phyloP scores from a whole-genome alignment of 352 stramenopile genomes.

The Blastocystis sp. region DNA sequence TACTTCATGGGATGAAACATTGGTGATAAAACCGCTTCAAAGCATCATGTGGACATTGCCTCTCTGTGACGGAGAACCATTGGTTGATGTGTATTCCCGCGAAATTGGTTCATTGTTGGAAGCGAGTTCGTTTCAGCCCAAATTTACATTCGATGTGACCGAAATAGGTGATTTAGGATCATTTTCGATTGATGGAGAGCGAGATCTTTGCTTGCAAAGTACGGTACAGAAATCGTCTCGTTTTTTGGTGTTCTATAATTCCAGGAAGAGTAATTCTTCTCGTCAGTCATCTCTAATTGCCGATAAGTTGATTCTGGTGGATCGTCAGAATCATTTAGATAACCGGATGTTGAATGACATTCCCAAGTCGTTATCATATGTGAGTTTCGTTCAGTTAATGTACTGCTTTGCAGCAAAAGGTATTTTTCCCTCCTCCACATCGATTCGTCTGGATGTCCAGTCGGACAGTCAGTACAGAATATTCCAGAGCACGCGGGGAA shows the following conservation, averaged over 20 bases:
- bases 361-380: not conserved
- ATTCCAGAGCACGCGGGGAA: not conserved
- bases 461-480: not conserved
- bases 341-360: not conserved
- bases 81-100: not conserved
- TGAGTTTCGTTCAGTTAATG: not conserved
- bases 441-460: not conserved
- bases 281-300: not conserved
- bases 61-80: not conserved
- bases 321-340: not conserved
- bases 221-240: not conserved
- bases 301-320: not conserved
- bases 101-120: not conserved
- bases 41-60: conserved; percentile 1
- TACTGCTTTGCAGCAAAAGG: not conserved
- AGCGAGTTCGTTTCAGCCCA: not conserved
- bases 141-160: not conserved
- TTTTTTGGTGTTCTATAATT: not conserved
- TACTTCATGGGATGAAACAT: not conserved
- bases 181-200: not conserved
- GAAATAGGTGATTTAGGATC: not conserved
- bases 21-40: not conserved
- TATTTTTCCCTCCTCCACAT: not conserved
- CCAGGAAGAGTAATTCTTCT: not conserved
- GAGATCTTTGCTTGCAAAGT: not conserved